A percentile compares a stretch with the other conserved stretches of the same genome.
phyloP scores from a whole-genome alignment of 139 green algal species.

The Raphidocelis subcapitata region DNA sequence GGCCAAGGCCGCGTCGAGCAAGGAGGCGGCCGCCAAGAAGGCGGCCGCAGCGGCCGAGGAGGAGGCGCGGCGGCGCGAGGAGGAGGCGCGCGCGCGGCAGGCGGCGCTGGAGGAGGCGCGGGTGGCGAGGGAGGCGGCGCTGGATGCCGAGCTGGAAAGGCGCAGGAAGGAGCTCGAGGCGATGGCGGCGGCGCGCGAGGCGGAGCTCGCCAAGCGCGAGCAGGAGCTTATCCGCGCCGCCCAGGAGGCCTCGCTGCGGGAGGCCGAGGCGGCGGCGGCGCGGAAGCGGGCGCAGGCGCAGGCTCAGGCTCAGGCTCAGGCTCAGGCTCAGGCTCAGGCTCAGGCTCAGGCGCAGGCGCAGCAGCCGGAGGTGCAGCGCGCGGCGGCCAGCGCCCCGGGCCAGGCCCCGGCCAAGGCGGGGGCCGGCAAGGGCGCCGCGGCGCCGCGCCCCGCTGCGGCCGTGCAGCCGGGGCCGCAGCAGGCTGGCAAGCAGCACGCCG shows the following conservation, averaged over 20 bases:
- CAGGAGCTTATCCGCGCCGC: constrained; percentile 50
- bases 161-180: constrained; percentile 60
- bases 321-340: too few relatives aligned
- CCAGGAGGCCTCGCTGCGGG: constrained; percentile 48
- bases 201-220: constrained; percentile 56
- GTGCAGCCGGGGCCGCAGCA: neutral
- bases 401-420: constrained; percentile 2
- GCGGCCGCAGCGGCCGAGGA: constrained; percentile 31
- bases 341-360: too few relatives aligned
- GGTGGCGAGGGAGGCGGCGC: constrained; percentile 31
- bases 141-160: constrained; percentile 68
- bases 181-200: constrained; percentile 49
- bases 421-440: neutral
- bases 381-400: neutral
- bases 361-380: constrained; percentile 11
- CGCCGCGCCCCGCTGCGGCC: too few relatives aligned
- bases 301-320: too few relatives aligned
- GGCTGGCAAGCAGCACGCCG: neutral
- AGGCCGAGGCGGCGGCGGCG: constrained; percentile 20
- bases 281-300: neutral
- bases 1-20: neutral
- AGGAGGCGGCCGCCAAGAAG: neutral
- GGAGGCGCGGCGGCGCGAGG: constrained; percentile 43
- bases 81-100: constrained; percentile 48
- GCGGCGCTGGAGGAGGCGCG: constrained; percentile 50